Evolutionary conservation across 192 early-diverging fungal species (phyloP), one percentile per base, ranked within the genome.

Genomic region (Backusella australiensis): DNA sequence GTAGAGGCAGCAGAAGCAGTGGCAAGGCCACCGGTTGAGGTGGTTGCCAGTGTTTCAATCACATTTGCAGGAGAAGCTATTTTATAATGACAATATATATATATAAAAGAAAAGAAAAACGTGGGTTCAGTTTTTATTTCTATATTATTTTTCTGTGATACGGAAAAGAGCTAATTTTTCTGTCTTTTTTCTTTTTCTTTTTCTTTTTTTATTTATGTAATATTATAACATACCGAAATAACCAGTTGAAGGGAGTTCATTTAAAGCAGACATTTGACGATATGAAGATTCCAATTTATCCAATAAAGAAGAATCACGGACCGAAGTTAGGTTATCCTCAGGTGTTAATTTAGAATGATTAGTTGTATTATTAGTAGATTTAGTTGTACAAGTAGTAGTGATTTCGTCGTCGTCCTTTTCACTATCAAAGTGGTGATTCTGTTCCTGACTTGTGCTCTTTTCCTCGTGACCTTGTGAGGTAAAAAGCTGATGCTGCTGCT

Each of bases 201-300:
- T 32, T 32, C 0, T 32, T 32, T 32, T 0, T 32, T 32, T 32
- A 32, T 32, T 3, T 32, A 3, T 32, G 32, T 32, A 32, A 32
- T 32, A 32, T 32, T 42, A 52, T 36, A 17, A 69, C 74, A 39
- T 72, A 76, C 79, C 72, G 35, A 77, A 77, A 36, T 76, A 76
- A 26, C 72, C 56, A 38, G 69, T 42, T 29, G 35, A 17, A 4
- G 72, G 67, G 19, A 67, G 38, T 38, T 74, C 42, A 39, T 69
- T 29, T 7, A 77, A 32, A 72, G 44, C n/a, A 34, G 67, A 14
- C 34, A 69, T 21, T 68, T 72, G 34, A 8, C 53, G 21, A 29
- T 73, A 73, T 26, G 77, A 72, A 19, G 80, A 36, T 70, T 81
- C 69, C 36, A 81, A 68, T 36, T 75, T 67, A 38, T 81, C 80